Base-by-base conservation (phyloP, 768 basidiomycete genomes). In the Boletus sp. region DNA sequence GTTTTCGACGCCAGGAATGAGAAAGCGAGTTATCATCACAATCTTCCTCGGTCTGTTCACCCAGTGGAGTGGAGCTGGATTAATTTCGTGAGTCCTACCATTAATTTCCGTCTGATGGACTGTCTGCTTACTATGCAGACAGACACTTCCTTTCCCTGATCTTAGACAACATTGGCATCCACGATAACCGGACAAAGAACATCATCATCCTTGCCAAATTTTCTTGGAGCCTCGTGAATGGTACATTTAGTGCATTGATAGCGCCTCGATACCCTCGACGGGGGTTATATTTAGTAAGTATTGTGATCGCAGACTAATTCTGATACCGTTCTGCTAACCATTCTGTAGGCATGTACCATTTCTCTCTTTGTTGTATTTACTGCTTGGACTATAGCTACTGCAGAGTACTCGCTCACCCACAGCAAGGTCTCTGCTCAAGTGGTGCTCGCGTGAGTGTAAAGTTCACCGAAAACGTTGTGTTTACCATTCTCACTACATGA, bases 351-450 rank as follows among this genome's bases (percentile, higher is more conserved):
- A 24, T 24, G 24, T 24, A 24, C 24, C 24, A 24, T 24, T 24
- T 24, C 24, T 24, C 24, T 24, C 24, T 24, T 24, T 24, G 24
- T 24, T 3, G 24, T 24, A 3, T 62, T 65, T 7, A 54, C n/a
- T 37, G 45, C 55, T 4, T 65, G 63, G 64, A 65, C 63, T 3
- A 11, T 47, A 17, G 63, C 64, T 14, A 57, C 45, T 28, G 64
- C 53, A 7, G 50, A 61, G 17, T 65, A 24, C 3, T 24, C 24
- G 24, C 24, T 24, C 24, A 24, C 24, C 24, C 24, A 24, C 24
- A 24, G 3, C 24, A 24, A 24, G 24, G 24, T 24, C 24, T 24
- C 24, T 24, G 24, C 24, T 24, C 24, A 24, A 24, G 62, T 44
- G 7, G 64, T 57, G 8, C 40, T 65, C 11, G 42, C 11, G 60